A percentile compares a stretch with the other conserved stretches of the same genome.
phyloP scores from a whole-genome alignment of 352 stramenopile genomes.

The Phytophthora podocarpi region DNA sequence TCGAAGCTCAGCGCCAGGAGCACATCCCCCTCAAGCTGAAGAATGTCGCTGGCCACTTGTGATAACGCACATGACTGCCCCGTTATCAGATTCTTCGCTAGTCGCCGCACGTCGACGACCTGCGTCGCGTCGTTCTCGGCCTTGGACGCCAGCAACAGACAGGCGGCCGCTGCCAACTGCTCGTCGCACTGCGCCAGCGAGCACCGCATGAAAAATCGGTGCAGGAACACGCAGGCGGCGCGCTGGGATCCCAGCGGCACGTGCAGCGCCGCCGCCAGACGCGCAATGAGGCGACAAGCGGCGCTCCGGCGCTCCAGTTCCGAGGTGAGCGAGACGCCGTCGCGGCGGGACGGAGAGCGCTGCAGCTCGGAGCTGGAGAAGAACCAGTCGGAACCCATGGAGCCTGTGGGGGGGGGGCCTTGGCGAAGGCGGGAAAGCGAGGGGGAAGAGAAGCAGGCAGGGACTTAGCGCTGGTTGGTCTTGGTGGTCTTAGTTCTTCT shows the following conservation, averaged over 20 bases:
- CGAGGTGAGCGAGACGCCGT: slow-evolving; percentile 37
- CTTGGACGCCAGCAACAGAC: slow-evolving; percentile 53
- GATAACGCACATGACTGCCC: not conserved
- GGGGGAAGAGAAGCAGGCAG: not conserved
- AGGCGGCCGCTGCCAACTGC: slow-evolving; percentile 37
- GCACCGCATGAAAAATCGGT: slow-evolving; percentile 54
- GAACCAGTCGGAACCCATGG: slow-evolving; percentile 43
- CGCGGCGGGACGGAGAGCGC: slow-evolving; percentile 33
- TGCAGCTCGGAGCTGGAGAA: slow-evolving; percentile 42
- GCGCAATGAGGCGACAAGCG: slow-evolving; percentile 42
- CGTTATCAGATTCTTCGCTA: slow-evolving; percentile 26
- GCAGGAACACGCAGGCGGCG: slow-evolving; percentile 52
- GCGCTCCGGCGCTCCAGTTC: slow-evolving; percentile 33
- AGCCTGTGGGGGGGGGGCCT: slow-evolving; percentile 1
- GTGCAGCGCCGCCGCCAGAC: slow-evolving; percentile 29
- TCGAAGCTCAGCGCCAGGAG: slow-evolving; percentile 54
- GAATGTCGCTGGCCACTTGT: slow-evolving; percentile 7
- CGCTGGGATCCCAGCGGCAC: slow-evolving; percentile 44
- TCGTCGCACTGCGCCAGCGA: slow-evolving; percentile 40
- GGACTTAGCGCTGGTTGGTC: not conserved
- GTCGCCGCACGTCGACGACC: slow-evolving; percentile 29
- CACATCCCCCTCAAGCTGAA: slow-evolving; percentile 47
- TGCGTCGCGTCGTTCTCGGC: slow-evolving; percentile 48
- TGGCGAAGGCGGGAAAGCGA: not conserved
- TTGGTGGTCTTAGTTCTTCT: slow-evolving; percentile 1